Evolutionary conservation across 2,329 filamentous ascomycete species (phyloP), one percentile per base, ranked within the genome.

Genomic region (Penicillium sp.): DNA sequence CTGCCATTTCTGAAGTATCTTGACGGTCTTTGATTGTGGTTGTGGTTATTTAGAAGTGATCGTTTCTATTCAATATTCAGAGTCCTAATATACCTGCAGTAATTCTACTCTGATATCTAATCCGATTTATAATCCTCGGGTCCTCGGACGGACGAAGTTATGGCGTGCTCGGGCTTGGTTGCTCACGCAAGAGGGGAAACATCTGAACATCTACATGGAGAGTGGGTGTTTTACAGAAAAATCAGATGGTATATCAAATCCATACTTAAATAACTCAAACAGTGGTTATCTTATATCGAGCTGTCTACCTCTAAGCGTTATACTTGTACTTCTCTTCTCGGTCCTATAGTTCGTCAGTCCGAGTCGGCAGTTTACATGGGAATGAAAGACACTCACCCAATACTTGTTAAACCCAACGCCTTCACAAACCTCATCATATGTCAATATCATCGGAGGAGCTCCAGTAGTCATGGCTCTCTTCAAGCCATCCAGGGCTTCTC

Each of bases 371-470:
- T 0, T 24, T 3, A 1, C 24, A 28, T 28, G 10, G 8, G 8
- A 45, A 43, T 9, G 16, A 10, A 6, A 11, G 29, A 29, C 34
- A 63, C 66, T 47, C 54, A 71, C 70, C 68, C 71, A 77, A 52
- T 78, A 78, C 26, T 76, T 72, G 42, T 74, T 73, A 49, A 80
- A 80, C 0, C 78, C 77, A 18, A 80, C 77, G 0, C 75, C 75
- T 10, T 77, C 72, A 33, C 75, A 79, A 0, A 81, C 76, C 43
- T 81, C 75, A 0, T 63, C 63, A 50, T 77, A 79, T 0, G 71
- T 71, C 24, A 80, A 55, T 37, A 80, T 75, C 58, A 71, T 73
- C 1, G 76, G 75, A 1, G 78, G 78, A 2, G 69, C 67, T 0
- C 77, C 77, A 5, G 71, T 66, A 0, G 67, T 71, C 60, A 81